A percentile compares a stretch with the other conserved stretches of the same genome.
These are phyloP conservation scores for Miscanthus lutarioriparius DNA, from an alignment of 176 grass and related monocot genomes.

Conservation along the genomic window DNA sequence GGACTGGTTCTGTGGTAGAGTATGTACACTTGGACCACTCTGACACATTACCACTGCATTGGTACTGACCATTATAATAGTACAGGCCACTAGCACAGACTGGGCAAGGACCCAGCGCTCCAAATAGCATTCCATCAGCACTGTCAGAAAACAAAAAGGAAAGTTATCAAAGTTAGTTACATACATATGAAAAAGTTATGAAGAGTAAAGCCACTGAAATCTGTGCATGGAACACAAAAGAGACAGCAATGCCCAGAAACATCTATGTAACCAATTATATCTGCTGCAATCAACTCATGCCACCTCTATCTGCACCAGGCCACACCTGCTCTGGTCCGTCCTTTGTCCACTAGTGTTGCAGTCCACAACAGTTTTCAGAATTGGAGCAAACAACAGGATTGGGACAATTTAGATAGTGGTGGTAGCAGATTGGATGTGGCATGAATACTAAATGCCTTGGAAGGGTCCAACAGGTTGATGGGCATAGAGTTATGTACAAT, in stretches of 20 bases:
- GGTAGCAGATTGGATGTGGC: neutral
- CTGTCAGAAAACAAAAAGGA: slow-evolving; percentile 38
- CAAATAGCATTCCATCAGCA: slow-evolving; percentile 98
- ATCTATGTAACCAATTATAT: neutral
- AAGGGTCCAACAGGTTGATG: neutral
- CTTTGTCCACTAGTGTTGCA: neutral
- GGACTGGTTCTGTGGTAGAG: slow-evolving; percentile 70
- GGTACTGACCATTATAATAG: slow-evolving; percentile 74
- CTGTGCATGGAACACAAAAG: slow-evolving; percentile 6
- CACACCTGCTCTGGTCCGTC: neutral
- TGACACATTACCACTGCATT: slow-evolving; percentile 79
- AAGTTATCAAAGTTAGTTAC: neutral
- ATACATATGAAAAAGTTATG: slow-evolving; percentile 8
- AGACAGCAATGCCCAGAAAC: neutral
- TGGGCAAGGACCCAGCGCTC: slow-evolving; percentile 78
- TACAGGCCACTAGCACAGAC: slow-evolving; percentile 65
- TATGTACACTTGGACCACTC: slow-evolving; percentile 94
- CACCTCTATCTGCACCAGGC: neutral
- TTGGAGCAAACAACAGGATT: neutral
- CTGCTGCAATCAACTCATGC: neutral
- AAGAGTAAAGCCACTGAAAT: neutral
- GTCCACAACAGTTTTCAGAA: neutral
- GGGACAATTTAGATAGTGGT: neutral
- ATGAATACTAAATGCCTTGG: neutral
- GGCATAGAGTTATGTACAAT: neutral